Conservation (phyloP, 768 basidiomycete genomes). For the Trametes cinnabarina region DNA sequence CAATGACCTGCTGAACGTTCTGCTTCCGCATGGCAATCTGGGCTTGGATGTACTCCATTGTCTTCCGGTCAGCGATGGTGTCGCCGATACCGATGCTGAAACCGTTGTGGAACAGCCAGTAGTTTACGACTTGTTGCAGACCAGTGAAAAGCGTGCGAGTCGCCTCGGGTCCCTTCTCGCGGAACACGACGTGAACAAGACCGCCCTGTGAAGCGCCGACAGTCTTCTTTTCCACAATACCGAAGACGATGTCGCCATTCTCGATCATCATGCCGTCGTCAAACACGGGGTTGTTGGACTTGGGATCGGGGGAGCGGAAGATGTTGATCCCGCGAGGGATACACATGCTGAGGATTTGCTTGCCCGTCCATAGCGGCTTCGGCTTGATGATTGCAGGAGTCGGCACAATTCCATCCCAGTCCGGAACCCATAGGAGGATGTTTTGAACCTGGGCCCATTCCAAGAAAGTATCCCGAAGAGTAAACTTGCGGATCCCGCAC, state of each 20-base stretch:
- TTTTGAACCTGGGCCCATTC: conserved; percentile 97
- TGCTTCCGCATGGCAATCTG: conserved; percentile 80
- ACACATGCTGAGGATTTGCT: conserved; percentile 89
- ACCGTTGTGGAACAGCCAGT: conserved; percentile 97
- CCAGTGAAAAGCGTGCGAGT: conserved; percentile 90
- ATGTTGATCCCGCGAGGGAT: conserved; percentile 97
- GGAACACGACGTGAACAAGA: conserved; percentile 93
- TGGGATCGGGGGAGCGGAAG: conserved; percentile 73
- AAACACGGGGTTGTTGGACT: conserved; percentile 74
- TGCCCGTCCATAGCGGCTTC: conserved; percentile 96
- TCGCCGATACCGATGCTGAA: conserved; percentile 99
- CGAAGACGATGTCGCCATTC: conserved; percentile 93
- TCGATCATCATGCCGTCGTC: conserved; percentile 97
- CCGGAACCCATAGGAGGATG: conserved; percentile 95
- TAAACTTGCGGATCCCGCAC: conserved; percentile 96
- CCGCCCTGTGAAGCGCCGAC: conserved; percentile 95
- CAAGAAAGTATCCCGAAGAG: conserved; percentile 90
- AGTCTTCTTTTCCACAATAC: conserved; percentile 98
- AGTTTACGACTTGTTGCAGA: conserved; percentile 94
- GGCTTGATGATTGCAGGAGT: conserved; percentile 95
- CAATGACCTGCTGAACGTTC: conserved; percentile 75
- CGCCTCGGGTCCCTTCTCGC: conserved; percentile 93
- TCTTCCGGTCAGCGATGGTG: conserved; percentile 88
- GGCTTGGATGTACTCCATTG: conserved; percentile 83
- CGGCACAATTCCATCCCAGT: conserved; percentile 93